Percentiles rank a stretch among this genome's conserved stretches.
Evolutionary conservation across 2,329 filamentous ascomycete genomes (phyloP).

Genomic region (Thyridium curvatum): DNA sequence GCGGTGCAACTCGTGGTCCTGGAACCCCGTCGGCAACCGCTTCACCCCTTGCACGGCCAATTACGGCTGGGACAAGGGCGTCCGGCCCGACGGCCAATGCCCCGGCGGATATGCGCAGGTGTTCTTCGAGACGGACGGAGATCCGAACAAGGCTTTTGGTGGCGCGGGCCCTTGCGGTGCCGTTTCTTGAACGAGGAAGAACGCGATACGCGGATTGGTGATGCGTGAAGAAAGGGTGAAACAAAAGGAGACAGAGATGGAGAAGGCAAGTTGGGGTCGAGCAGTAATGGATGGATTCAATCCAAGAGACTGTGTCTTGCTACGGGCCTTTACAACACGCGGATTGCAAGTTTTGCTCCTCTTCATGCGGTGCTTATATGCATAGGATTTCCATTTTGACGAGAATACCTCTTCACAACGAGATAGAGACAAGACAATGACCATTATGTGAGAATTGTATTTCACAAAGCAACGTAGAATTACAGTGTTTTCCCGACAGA

Average conservation of each 20-base stretch:
- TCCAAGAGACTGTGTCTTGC: too few relatives aligned
- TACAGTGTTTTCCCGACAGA: constrained; percentile 1
- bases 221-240: neutral
- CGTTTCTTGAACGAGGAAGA: neutral
- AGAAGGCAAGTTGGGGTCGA: too few relatives aligned
- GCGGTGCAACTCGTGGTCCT: constrained; percentile 9
- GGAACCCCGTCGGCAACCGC: constrained; percentile 7
- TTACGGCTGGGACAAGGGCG: constrained; percentile 4
- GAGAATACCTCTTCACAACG: too few relatives aligned
- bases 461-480: constrained; percentile 2
- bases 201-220: neutral
- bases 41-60: constrained; percentile 9
- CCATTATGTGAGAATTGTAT: constrained; percentile 1
- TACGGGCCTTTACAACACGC: too few relatives aligned
- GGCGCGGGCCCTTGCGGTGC: constrained; percentile 7
- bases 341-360: too few relatives aligned
- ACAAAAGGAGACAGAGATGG: too few relatives aligned
- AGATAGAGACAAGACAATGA: too few relatives aligned
- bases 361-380: too few relatives aligned
- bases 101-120: constrained; percentile 6
- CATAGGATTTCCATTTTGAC: too few relatives aligned
- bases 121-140: constrained; percentile 2
- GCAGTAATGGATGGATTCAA: too few relatives aligned
- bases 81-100: neutral
- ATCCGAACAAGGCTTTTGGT: constrained; percentile 4